Percentiles rank a stretch among this genome's conserved stretches.
phyloP scores from a whole-genome alignment of 75 land plant species.

The Chamaecyparis obtusa region DNA sequence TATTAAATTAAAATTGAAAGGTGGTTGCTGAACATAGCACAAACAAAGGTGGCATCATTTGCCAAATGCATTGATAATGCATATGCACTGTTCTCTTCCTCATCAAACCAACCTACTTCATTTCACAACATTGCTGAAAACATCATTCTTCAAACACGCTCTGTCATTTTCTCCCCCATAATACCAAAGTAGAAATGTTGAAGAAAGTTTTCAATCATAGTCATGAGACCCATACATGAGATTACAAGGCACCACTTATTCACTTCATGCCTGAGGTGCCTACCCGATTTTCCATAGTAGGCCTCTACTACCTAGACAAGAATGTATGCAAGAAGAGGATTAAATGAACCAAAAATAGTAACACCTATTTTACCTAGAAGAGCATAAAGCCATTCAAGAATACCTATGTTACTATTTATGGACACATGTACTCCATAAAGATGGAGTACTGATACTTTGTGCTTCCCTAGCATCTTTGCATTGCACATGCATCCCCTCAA shows the following conservation, averaged over 20 bases:
- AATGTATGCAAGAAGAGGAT: conserved; percentile 95
- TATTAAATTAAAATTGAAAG: conserved; percentile 96
- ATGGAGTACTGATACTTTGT: conserved; percentile 47
- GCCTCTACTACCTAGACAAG: conserved; percentile 70
- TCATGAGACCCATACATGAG: conserved; percentile 87
- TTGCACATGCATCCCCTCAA: conserved; percentile 38
- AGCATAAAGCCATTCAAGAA: conserved; percentile 98
- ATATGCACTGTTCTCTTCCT: conserved; percentile 96
- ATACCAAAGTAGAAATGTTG: conserved; percentile 99
- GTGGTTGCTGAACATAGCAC: conserved; percentile 98
- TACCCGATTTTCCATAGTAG: conserved; percentile 49
- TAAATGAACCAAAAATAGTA: conserved; percentile 97
- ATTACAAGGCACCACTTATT: conserved; percentile 92
- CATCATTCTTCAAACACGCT: conserved; percentile 97
- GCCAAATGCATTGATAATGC: conserved; percentile 97
- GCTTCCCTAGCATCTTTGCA: conserved; percentile 26
- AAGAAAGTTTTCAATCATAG: conserved; percentile 90
- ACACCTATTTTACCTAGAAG: conserved; percentile 94
- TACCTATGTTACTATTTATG: too few relatives aligned
- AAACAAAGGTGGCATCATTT: conserved; percentile 98
- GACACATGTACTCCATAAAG: conserved; percentile 94
- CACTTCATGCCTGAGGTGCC: conserved; percentile 48
- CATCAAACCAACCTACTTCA: conserved; percentile 99
- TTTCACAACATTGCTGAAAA: conserved; percentile 99
- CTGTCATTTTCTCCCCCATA: conserved; percentile 99